Percentiles rank a stretch among this genome's conserved stretches.
Evolutionary conservation across 805 yeast genomes (phyloP).

Genomic region (Cyberlindnera xylosilytica): DNA sequence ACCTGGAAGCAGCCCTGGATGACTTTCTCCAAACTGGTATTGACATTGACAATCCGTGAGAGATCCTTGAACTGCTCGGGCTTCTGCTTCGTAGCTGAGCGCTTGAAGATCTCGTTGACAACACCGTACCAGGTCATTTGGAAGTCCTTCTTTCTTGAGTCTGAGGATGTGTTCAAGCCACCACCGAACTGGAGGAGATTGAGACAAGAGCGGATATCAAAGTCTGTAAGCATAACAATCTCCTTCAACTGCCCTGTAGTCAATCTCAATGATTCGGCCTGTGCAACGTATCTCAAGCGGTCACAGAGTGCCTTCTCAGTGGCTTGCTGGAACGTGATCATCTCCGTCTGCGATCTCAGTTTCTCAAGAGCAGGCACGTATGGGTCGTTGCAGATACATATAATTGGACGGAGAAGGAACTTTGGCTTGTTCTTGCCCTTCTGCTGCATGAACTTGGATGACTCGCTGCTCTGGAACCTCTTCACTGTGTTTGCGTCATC

Average conservation of each 20-base stretch:
- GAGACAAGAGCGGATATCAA: slow-evolving; percentile 82
- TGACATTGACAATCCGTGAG: slow-evolving; percentile 42
- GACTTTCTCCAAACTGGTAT: slow-evolving; percentile 58
- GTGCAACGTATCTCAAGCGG: slow-evolving; percentile 50
- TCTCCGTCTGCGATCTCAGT: slow-evolving; percentile 69
- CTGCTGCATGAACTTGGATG: slow-evolving; percentile 25
- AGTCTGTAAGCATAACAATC: slow-evolving; percentile 66
- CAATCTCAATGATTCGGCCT: slow-evolving; percentile 48
- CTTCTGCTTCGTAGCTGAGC: slow-evolving; percentile 43
- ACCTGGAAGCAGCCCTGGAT: slow-evolving; percentile 67
- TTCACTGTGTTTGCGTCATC: slow-evolving; percentile 55
- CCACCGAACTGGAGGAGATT: slow-evolving; percentile 71
- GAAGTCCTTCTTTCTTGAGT: slow-evolving; percentile 49
- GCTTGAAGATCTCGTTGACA: slow-evolving; percentile 57
- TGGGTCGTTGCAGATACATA: slow-evolving; percentile 87
- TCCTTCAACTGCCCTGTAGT: slow-evolving; percentile 55
- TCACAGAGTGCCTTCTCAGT: slow-evolving; percentile 42
- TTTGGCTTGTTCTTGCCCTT: slow-evolving; percentile 35
- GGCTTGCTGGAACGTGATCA: slow-evolving; percentile 63
- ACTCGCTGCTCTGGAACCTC: slow-evolving; percentile 26
- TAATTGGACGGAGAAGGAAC: slow-evolving; percentile 74
- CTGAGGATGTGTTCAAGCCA: slow-evolving; percentile 17
- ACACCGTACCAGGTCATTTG: slow-evolving; percentile 65
- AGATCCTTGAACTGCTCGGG: slow-evolving; percentile 48
- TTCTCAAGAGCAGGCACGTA: slow-evolving; percentile 73